Evolutionary conservation across 768 basidiomycete genomes (phyloP).

Genomic region (Russula brevipes): DNA sequence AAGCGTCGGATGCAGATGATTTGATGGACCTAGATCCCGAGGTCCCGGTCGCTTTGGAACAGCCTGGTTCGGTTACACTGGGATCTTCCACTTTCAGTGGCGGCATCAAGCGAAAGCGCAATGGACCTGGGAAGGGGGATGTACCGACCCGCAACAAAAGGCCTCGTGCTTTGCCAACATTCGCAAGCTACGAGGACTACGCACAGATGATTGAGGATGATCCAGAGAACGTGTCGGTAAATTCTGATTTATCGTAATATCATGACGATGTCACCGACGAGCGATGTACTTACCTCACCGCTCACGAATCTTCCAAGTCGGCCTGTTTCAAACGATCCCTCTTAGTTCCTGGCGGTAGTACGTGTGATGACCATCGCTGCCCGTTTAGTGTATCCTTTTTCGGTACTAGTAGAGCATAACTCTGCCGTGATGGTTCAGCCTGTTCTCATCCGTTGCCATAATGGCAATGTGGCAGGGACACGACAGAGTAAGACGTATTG

Average conservation of each 20-base stretch:
- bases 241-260: background rate
- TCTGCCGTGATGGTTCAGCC: no score
- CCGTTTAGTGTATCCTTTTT: no score
- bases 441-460: no score
- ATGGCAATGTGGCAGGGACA: no score
- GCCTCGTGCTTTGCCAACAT: conserved; percentile 62
- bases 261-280: background rate
- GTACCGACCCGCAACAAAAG: conserved; percentile 59
- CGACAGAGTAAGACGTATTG: no score
- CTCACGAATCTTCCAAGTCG: no score
- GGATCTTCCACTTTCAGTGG: conserved; percentile 52
- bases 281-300: no score
- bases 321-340: no score
- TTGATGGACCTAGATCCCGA: conserved; percentile 55
- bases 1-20: conserved; percentile 69
- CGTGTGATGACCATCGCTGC: no score
- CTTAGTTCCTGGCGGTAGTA: no score
- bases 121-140: conserved; percentile 37
- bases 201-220: conserved; percentile 78
- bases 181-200: conserved; percentile 85
- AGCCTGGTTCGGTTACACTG: conserved; percentile 43
- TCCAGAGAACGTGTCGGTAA: conserved; percentile 50
- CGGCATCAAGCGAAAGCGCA: conserved; percentile 41
- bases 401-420: no score
- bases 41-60: conserved; percentile 54